phyloP scores from a whole-genome alignment of 495 filamentous ascomycete species.

The Daldinia childiae region DNA sequence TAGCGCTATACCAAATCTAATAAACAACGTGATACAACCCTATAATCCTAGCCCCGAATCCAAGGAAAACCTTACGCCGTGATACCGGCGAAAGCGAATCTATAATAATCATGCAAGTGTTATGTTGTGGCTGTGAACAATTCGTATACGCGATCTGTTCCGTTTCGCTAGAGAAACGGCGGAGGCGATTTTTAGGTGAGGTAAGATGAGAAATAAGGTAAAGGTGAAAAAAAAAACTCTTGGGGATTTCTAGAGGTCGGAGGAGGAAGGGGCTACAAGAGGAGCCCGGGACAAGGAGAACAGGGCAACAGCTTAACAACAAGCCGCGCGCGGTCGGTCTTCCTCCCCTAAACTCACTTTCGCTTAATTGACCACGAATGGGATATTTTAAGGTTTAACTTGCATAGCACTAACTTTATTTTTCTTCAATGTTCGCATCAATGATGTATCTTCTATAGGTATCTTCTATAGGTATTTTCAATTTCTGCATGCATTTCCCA shows the following conservation, averaged over 20 bases:
- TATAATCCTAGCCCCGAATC: slow-evolving; percentile 8
- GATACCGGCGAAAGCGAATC: slow-evolving; percentile 15
- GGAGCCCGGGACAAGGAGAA: slow-evolving; percentile 1
- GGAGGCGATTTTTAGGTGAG: slow-evolving; percentile 14
- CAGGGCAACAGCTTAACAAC: slow-evolving; percentile 29
- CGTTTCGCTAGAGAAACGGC: slow-evolving; percentile 24
- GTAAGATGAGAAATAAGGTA: slow-evolving; percentile 24
- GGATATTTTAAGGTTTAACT: slow-evolving; percentile 1
- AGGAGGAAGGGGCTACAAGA: slow-evolving; percentile 7
- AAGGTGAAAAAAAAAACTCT: slow-evolving; percentile 25
- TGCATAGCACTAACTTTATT: slow-evolving; percentile 2
- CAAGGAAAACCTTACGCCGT: slow-evolving; percentile 1
- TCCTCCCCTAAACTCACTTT: slow-evolving; percentile 9
- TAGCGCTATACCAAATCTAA: slow-evolving; percentile 28
- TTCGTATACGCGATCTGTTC: slow-evolving; percentile 30
- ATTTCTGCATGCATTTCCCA: slow-evolving; percentile 3
- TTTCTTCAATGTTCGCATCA: background rate
- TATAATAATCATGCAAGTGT: slow-evolving; percentile 14
- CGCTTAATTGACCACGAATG: slow-evolving; percentile 27
- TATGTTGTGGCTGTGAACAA: slow-evolving; percentile 19
- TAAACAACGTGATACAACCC: slow-evolving; percentile 22
- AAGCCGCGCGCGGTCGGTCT: background rate
- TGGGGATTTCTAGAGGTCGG: slow-evolving; percentile 16
- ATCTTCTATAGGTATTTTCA: too few relatives aligned
- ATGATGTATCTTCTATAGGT: background rate